Base-by-base conservation (phyloP, 2,329 filamentous ascomycete species). In the Pseudogymnoascus sp. region DNA sequence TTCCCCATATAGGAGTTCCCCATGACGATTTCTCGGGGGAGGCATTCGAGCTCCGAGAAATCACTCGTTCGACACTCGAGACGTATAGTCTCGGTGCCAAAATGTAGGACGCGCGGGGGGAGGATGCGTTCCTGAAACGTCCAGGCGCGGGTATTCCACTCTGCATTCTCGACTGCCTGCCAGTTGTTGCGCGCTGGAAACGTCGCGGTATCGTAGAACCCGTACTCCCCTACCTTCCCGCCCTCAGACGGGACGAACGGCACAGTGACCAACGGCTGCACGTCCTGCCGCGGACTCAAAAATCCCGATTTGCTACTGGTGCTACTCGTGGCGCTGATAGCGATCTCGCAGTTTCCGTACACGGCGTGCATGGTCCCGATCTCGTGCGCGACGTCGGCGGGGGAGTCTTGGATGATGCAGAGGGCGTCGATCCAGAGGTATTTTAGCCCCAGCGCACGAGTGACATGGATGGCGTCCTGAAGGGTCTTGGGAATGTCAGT, bases 61-160 rank as follows among this genome's bases (percentile, higher is more conserved):
- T 47, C 42, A 1, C 19, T 26, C 11, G 21, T 47, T 5, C 42
- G 21, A 11, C 42, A 47, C n/a, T 47, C 21, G 19, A 47, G 42
- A 23, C 42, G 19, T 7, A 47, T 1, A 1, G 42, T 60, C 6
- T 15, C 11, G 4, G 44, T 62, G 4, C 38, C 50, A 26, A 65
- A 68, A 60, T 66, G 63, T 1, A 68, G 17, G 7, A 60, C 61
- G 2, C 65, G 57, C 2, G 64, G 64, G 3, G 65, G 61, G 13
- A 66, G 44, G 2, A 62, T 19, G 17, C 65, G 57, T 63, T 68
- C 65, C 50, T 68, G 67, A 26, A 68, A 63, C 0, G 59, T 63
- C 65, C 67, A 68, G 2, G 59, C 65, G 11, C 67, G 53, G 8
- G 50, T 35, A 15, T 63, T 60, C 11, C 66, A 47, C 2, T 59